Conservation (phyloP, 345 rosid species). For the Rhodamnia rubescens region DNA sequence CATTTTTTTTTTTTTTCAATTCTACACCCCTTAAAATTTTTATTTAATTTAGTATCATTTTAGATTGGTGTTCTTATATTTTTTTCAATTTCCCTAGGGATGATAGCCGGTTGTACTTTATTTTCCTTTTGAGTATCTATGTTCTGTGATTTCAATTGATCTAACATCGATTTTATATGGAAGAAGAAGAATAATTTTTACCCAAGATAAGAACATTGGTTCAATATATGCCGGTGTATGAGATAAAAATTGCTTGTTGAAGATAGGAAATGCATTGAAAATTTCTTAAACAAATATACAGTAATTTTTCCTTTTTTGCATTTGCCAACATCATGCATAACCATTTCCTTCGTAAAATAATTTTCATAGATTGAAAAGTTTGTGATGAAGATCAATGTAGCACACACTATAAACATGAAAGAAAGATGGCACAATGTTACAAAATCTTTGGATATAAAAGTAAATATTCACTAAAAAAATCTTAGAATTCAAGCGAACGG, state of each 20-base stretch:
- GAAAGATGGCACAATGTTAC: background rate
- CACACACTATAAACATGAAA: background rate
- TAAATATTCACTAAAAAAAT: background rate
- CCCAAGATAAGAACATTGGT: background rate
- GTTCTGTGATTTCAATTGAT: background rate
- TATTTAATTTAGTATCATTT: background rate
- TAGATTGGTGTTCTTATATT: background rate
- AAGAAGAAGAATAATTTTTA: background rate
- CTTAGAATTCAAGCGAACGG: background rate
- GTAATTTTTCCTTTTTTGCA: background rate
- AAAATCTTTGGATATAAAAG: background rate
- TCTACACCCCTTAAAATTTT: fast-evolving
- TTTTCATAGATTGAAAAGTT: background rate
- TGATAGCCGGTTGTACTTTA: fast-evolving
- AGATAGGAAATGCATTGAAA: background rate
- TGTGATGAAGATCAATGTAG: background rate
- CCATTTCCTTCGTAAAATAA: background rate
- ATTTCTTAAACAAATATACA: background rate
- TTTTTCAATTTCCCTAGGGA: background rate
- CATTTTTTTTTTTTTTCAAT: background rate
- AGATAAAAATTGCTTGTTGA: background rate
- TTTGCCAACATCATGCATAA: background rate
- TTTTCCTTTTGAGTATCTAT: background rate
- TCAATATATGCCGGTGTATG: background rate
- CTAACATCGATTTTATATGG: background rate